phyloP scores from a whole-genome alignment of 768 basidiomycete genomes.

The Agaricus sinodeliciosus region DNA sequence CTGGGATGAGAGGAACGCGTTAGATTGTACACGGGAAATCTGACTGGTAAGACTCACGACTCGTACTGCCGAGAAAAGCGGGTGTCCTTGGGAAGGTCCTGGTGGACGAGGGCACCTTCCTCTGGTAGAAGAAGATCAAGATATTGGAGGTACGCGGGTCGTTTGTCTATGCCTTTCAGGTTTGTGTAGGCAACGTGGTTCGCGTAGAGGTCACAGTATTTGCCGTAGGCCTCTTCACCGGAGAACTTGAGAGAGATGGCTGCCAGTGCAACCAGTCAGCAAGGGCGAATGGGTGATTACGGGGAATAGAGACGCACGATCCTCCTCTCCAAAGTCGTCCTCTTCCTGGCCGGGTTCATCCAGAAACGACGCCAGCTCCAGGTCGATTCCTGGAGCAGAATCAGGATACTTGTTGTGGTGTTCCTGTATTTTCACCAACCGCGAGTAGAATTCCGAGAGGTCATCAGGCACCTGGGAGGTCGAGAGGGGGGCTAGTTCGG shows the following conservation, averaged over 20 bases:
- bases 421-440: constrained; percentile 94
- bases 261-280: constrained; percentile 18
- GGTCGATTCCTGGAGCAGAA: constrained; percentile 70
- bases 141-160: constrained; percentile 89
- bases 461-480: constrained; percentile 56
- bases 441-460: constrained; percentile 90
- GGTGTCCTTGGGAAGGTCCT: constrained; percentile 62
- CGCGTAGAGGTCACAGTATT: constrained; percentile 88
- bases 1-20: constrained; percentile 29
- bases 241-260: constrained; percentile 86
- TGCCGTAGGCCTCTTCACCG: constrained; percentile 92
- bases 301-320: constrained; percentile 52
- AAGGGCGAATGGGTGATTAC: neutral
- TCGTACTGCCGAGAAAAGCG: constrained; percentile 74
- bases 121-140: constrained; percentile 77
- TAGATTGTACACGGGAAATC: neutral
- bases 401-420: constrained; percentile 96
- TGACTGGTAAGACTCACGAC: constrained; percentile 38
- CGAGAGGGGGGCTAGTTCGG: constrained; percentile 61
- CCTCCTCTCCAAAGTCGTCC: constrained; percentile 76
- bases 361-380: constrained; percentile 75
- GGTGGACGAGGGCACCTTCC: constrained; percentile 54
- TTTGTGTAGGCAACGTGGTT: constrained; percentile 89
- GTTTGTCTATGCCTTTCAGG: constrained; percentile 75
- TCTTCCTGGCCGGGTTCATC: constrained; percentile 75